Conservation (phyloP, 805 yeast species). For the Pichia insulana region DNA sequence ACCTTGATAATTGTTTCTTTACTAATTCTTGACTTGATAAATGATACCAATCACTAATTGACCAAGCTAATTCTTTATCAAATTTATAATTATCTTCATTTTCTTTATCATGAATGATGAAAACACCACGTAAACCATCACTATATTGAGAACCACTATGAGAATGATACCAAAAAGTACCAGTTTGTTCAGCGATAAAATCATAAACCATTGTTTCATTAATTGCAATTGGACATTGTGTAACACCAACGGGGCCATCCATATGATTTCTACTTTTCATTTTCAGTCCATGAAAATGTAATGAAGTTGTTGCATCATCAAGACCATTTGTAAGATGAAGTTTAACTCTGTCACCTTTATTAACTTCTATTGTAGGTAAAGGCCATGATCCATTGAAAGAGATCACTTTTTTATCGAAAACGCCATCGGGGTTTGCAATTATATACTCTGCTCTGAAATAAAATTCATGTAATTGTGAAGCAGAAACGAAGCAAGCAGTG, state of each 20-base stretch:
- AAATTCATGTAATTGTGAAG: constrained; percentile 41
- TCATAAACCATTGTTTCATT: constrained; percentile 61
- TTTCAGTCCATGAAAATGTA: constrained; percentile 76
- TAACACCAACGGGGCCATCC: constrained; percentile 78
- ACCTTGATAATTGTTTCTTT: constrained; percentile 45
- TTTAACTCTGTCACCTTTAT: constrained; percentile 54
- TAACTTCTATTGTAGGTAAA: constrained; percentile 55
- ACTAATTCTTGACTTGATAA: constrained; percentile 38
- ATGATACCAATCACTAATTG: constrained; percentile 60
- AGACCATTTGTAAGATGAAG: constrained; percentile 58
- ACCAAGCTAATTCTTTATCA: constrained; percentile 53
- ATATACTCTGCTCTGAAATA: constrained; percentile 53
- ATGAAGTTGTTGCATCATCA: constrained; percentile 39
- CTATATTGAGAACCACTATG: constrained; percentile 72
- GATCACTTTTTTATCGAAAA: constrained; percentile 44
- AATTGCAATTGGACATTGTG: constrained; percentile 72
- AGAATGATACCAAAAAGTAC: constrained; percentile 81
- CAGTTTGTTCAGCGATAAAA: constrained; percentile 63
- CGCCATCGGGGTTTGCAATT: constrained; percentile 60
- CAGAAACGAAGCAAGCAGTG: background rate
- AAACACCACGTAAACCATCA: constrained; percentile 67
- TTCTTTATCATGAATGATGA: constrained; percentile 51
- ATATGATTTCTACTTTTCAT: constrained; percentile 51
- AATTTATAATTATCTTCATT: constrained; percentile 42
- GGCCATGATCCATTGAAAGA: constrained; percentile 73